phyloP scores from a whole-genome alignment of 2,329 filamentous ascomycete species.

The Alternaria solani region DNA sequence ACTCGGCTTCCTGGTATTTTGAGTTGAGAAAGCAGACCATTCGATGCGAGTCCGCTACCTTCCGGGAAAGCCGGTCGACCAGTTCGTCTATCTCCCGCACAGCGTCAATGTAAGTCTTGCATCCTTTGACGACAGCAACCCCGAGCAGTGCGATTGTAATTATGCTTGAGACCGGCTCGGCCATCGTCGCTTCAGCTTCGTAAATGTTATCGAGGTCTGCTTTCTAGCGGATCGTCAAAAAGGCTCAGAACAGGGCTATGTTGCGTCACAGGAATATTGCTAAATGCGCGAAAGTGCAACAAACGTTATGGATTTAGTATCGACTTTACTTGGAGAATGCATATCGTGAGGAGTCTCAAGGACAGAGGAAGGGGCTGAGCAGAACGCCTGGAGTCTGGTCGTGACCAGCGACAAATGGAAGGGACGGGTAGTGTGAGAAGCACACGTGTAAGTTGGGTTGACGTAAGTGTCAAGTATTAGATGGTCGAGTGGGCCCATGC shows the following conservation, averaged over 20 bases:
- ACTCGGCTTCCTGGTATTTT: constrained; percentile 11
- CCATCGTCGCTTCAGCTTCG: constrained; percentile 17
- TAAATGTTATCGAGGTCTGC: neutral
- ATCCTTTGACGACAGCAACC: constrained; percentile 18
- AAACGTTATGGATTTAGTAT: neutral
- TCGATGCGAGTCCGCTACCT: constrained; percentile 13
- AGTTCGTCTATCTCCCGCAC: constrained; percentile 12
- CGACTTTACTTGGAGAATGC: constrained; percentile 1
- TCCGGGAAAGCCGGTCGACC: constrained; percentile 4
- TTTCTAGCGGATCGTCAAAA: neutral
- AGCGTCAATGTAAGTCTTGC: constrained; percentile 18
- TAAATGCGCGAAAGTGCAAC: neutral
- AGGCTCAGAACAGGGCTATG: neutral
- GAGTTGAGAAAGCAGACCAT: constrained; percentile 16
- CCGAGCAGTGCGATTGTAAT: constrained; percentile 23
- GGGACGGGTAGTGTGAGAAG: neutral
- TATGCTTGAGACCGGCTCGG: constrained; percentile 22
- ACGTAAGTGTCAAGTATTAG: neutral
- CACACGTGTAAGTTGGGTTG: neutral
- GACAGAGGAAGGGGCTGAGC: constrained; percentile 13
- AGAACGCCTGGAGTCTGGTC: constrained; percentile 11
- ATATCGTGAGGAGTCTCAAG: neutral
- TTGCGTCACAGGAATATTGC: neutral
- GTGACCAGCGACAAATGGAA: neutral
- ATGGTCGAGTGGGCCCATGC: neutral